Base-by-base conservation (phyloP, 2,329 filamentous ascomycete genomes). In the Colletotrichum lupini region DNA sequence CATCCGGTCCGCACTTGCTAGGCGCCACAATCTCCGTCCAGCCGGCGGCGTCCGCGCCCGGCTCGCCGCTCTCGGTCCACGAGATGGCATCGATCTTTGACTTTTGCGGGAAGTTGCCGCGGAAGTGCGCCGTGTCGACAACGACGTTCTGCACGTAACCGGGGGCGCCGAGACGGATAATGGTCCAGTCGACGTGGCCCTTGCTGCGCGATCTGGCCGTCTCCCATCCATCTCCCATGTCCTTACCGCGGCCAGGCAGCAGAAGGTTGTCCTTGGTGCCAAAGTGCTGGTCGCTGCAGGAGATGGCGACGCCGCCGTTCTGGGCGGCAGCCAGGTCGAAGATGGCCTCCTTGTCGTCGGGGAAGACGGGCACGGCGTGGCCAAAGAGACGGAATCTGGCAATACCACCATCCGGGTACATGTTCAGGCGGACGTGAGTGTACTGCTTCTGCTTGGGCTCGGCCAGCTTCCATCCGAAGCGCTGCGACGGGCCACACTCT, bases 201-300 rank as follows among this genome's bases (percentile, higher is more conserved):
- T 90, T 91, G 63, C 87, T 91, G 62, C 94, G 86, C 46, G 93
- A 94, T 67, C 94, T 88, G 76, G 92, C 91, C 68, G 94, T 97
- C 84, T 97, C 94, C 94, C 94, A 97, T 8, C 94, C 94, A 80
- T 96, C 94, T 63, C 94, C 93, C 94, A 97, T 97, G 83, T 97
- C 93, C 81, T 92, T 91, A 55, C 94, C 94, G 30, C 94, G 88
- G 2, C 93, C 93, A 0, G 94, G 94, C 4, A 95, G 86, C n/a
- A 95, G 87, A 42, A 96, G 85, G 82, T 96, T 95, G 80, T 94
- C 91, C 81, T 93, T 95, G 49, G 91, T 93, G 73, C 94, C 93
- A 78, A 95, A 97, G 82, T 97, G 94, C 83, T 97, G 92, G 82
- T 97, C 94, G 74, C 91, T 94, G 85, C 93, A 95, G 1, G 90